Conservation (phyloP, 1,284 basidiomycete species). For the Heterobasidion occidentale region DNA sequence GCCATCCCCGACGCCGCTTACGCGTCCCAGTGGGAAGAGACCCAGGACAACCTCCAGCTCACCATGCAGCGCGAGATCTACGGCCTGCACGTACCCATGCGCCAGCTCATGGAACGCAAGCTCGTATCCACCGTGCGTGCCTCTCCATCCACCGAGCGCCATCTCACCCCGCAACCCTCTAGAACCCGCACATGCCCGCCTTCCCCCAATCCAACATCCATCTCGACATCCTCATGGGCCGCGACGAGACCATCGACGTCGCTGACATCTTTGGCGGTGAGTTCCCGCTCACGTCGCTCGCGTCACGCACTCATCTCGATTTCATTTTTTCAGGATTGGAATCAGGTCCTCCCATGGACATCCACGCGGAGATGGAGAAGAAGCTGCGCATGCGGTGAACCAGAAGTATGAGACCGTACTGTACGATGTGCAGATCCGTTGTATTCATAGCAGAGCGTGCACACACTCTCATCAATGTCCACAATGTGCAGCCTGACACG, state of each 20-base stretch:
- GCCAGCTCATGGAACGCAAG: slow-evolving; percentile 91
- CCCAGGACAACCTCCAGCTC: slow-evolving; percentile 83
- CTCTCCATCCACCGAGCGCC: slow-evolving; percentile 6
- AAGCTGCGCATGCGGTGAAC: slow-evolving; percentile 37
- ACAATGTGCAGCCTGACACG: too few species aligned
- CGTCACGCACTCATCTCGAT: background rate
- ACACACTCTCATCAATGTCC: background rate
- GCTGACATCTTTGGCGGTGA: slow-evolving; percentile 68
- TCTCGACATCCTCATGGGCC: slow-evolving; percentile 87
- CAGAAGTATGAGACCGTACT: too few species aligned
- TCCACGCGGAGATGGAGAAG: slow-evolving; percentile 71
- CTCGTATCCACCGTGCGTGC: slow-evolving; percentile 65
- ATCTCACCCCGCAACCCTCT: background rate
- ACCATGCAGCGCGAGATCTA: slow-evolving; percentile 81
- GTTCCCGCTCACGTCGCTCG: slow-evolving; percentile 14
- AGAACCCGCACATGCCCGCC: slow-evolving; percentile 61
- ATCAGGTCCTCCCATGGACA: slow-evolving; percentile 40
- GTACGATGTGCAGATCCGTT: background rate
- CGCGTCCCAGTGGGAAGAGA: slow-evolving; percentile 77
- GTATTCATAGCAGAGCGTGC: background rate
- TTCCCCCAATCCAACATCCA: slow-evolving; percentile 70
- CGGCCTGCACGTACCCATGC: slow-evolving; percentile 84
- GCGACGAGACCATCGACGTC: slow-evolving; percentile 75
- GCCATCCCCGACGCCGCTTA: background rate
- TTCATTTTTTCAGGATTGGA: slow-evolving; percentile 38